Conservation (phyloP, 2,329 filamentous ascomycete genomes). For the Polychaeton citri region DNA sequence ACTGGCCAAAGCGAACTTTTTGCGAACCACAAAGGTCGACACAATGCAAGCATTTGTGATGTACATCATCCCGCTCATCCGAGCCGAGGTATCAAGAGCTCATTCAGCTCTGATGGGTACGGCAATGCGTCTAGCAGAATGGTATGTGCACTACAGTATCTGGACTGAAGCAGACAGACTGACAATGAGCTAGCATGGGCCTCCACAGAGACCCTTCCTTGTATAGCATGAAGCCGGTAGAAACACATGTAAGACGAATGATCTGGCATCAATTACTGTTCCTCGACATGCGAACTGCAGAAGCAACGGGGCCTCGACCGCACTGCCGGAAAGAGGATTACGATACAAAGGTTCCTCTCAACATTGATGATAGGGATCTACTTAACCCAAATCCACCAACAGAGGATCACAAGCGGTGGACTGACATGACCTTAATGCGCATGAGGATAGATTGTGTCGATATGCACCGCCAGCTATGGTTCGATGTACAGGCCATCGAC, state of each 20-base stretch:
- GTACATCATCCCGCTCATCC: slow-evolving; percentile 62
- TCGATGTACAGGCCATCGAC: slow-evolving; percentile 54
- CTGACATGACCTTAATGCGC: slow-evolving; percentile 52
- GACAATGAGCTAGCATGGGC: slow-evolving; percentile 39
- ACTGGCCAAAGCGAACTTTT: slow-evolving; percentile 54
- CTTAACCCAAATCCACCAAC: slow-evolving; percentile 25
- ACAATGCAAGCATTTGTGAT: slow-evolving; percentile 65
- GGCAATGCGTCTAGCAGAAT: slow-evolving; percentile 61
- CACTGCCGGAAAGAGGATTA: slow-evolving; percentile 62
- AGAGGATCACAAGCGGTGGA: slow-evolving; percentile 44
- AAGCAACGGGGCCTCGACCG: slow-evolving; percentile 59
- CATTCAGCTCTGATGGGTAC: slow-evolving; percentile 61
- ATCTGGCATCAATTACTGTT: slow-evolving; percentile 71
- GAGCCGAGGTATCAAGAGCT: slow-evolving; percentile 57
- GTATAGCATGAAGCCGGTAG: slow-evolving; percentile 52
- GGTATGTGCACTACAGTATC: slow-evolving; percentile 15
- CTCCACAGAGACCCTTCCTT: slow-evolving; percentile 57
- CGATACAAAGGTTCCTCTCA: slow-evolving; percentile 58
- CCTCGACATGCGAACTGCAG: slow-evolving; percentile 60
- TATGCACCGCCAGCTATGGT: slow-evolving; percentile 57
- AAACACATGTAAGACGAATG: slow-evolving; percentile 57
- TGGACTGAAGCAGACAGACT: neutral
- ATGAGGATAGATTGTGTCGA: slow-evolving; percentile 63
- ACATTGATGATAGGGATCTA: slow-evolving; percentile 56
- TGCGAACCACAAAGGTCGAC: slow-evolving; percentile 59